Conservation (phyloP, 2,329 filamentous ascomycete species). For the Pseudocercospora pini-densiflorae region DNA sequence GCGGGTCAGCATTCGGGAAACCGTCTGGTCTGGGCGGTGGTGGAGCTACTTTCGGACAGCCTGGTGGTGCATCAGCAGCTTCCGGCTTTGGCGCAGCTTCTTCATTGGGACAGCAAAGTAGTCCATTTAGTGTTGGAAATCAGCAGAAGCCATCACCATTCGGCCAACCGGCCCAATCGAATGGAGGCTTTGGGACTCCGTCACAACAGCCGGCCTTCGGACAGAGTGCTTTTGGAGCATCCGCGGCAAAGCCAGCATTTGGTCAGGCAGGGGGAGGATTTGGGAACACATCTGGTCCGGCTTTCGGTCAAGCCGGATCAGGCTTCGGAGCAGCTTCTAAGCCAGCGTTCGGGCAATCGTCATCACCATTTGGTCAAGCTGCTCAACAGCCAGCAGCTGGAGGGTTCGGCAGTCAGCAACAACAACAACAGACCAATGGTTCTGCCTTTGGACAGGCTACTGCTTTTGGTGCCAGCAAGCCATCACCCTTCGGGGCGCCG, state of each 20-base stretch:
- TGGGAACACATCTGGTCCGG: conserved; percentile 12
- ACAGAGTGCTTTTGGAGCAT: conserved; percentile 19
- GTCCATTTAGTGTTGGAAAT: conserved; percentile 26
- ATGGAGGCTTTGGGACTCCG: conserved; percentile 16
- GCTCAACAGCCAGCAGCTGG: not conserved
- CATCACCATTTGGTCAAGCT: conserved; percentile 2
- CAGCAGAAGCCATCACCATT: conserved; percentile 15
- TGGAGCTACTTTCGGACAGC: conserved; percentile 15
- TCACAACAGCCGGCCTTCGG: conserved; percentile 17
- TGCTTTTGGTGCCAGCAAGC: conserved; percentile 33
- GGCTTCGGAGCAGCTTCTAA: conserved; percentile 13
- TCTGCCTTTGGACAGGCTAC: conserved; percentile 27
- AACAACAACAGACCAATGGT: conserved; percentile 17
- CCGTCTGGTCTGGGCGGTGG: conserved; percentile 44
- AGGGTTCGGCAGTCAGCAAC: conserved; percentile 13
- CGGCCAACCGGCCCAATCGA: conserved; percentile 14
- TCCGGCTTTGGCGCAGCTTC: conserved; percentile 31
- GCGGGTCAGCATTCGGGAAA: conserved; percentile 6
- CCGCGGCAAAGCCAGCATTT: conserved; percentile 19
- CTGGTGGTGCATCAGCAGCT: not conserved
- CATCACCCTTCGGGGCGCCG: conserved; percentile 48
- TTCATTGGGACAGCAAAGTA: conserved; percentile 23
- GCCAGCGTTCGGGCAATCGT: conserved; percentile 1
- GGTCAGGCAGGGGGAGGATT: conserved; percentile 8
- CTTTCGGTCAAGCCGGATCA: conserved; percentile 11